These are phyloP conservation scores for Suillus hirtellus DNA, from an alignment of 768 basidiomycete genomes.

Conservation along the genomic window DNA sequence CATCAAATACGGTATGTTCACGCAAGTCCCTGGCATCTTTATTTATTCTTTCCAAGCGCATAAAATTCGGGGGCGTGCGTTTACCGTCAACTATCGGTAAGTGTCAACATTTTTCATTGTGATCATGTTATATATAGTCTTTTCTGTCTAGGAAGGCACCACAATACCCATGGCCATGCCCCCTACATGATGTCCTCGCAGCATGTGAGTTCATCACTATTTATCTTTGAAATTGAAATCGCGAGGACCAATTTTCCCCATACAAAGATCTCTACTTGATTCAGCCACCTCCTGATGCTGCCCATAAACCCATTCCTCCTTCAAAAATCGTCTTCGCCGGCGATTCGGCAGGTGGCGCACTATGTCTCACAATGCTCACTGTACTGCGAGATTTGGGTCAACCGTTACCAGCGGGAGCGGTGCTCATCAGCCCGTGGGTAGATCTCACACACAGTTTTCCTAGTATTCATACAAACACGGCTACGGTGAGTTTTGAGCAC, in stretches of 20 bases:
- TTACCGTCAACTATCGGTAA: conserved; percentile 58
- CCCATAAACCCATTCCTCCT: conserved; percentile 63
- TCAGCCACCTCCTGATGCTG: conserved; percentile 60
- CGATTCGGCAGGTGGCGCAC: conserved; percentile 75
- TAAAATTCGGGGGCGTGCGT: conserved; percentile 70
- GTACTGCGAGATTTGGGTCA: conserved; percentile 69
- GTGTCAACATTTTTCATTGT: conserved; percentile 3
- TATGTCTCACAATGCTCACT: conserved; percentile 61
- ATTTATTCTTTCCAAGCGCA: conserved; percentile 46
- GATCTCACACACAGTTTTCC: conserved; percentile 88
- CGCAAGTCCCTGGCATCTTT: conserved; percentile 1
- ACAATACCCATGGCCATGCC: conserved; percentile 83
- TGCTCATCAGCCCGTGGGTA: conserved; percentile 81
- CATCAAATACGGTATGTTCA: conserved; percentile 48
- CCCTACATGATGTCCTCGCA: conserved; percentile 74
- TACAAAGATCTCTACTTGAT: conserved; percentile 70
- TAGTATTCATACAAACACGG: conserved; percentile 65
- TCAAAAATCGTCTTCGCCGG: conserved; percentile 76
- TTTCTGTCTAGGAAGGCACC: conserved; percentile 61
- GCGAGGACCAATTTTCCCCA: neutral
- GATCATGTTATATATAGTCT: conserved; percentile 1
- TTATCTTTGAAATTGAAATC: neutral
- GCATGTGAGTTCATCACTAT: conserved; percentile 46
- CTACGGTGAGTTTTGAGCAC: conserved; percentile 44
- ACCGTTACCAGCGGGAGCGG: conserved; percentile 72